phyloP scores from a whole-genome alignment of 306 rosid species.

The Acacia crassicarpa region DNA sequence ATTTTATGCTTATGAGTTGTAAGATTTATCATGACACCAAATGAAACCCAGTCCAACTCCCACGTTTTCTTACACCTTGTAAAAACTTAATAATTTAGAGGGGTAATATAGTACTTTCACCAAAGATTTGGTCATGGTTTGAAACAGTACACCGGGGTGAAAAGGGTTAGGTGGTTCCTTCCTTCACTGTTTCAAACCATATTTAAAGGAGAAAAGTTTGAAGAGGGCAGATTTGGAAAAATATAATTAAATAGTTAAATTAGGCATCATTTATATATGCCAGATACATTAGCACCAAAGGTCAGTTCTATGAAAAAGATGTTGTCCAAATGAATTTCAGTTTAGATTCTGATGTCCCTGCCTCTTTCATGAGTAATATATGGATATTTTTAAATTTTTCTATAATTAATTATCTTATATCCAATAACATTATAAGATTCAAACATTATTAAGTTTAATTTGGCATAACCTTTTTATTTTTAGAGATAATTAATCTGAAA shows the following conservation, averaged over 20 bases:
- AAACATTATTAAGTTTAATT: neutral
- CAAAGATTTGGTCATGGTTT: slow-evolving; percentile 30
- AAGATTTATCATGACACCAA: too few species aligned
- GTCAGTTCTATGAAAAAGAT: neutral
- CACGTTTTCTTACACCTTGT: too few species aligned
- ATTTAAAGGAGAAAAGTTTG: too few species aligned
- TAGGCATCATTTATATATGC: neutral
- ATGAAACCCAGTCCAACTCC: neutral
- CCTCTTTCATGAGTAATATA: neutral
- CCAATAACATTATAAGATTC: neutral
- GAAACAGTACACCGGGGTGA: slow-evolving; percentile 28
- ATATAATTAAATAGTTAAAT: neutral
- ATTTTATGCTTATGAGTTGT: neutral
- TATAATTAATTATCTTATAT: neutral
- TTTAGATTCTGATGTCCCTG: neutral
- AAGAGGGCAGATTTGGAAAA: neutral
- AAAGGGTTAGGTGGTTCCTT: slow-evolving; percentile 17
- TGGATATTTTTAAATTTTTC: neutral
- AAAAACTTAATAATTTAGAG: neutral
- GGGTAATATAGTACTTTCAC: slow-evolving; percentile 27
- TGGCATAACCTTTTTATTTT: neutral
- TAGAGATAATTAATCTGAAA: too few species aligned
- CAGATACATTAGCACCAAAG: neutral
- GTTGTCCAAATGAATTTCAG: neutral
- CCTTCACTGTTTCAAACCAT: slow-evolving; percentile 38